Conservation (phyloP, 768 basidiomycete species). For the Cystofilobasidium ferigula region DNA sequence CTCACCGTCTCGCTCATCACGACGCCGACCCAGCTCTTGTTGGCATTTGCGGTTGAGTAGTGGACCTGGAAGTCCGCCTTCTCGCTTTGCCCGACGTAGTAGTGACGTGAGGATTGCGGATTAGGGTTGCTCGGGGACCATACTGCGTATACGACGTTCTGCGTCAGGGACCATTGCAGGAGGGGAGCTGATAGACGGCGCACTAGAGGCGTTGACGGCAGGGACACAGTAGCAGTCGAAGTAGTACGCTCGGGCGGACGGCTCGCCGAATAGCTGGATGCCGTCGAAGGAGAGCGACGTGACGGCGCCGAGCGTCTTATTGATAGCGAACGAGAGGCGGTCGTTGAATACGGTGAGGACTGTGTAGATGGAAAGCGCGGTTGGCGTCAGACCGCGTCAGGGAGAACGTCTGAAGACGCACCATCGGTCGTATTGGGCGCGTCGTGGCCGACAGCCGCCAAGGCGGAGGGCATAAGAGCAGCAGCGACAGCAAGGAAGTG, state of each 20-base stretch:
- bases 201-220: too few species aligned
- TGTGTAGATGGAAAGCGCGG: background rate
- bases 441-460: background rate
- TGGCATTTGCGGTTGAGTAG: slow-evolving; percentile 1
- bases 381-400: background rate
- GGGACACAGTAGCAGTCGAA: background rate
- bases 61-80: slow-evolving; percentile 18
- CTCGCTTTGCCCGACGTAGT: background rate
- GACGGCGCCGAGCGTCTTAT: background rate
- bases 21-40: slow-evolving; percentile 16
- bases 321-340: background rate
- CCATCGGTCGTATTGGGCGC: background rate
- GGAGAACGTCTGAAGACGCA: background rate
- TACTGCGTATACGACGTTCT: background rate
- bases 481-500: background rate
- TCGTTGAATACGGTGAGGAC: background rate
- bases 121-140: background rate
- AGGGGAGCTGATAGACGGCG: too few species aligned
- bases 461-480: background rate
- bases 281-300: background rate
- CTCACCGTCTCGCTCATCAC: slow-evolving; percentile 25
- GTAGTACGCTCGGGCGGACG: background rate
- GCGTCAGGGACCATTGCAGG: background rate
- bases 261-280: background rate
- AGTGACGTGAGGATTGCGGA: background rate